Conservation (phyloP, 2,329 filamentous ascomycete genomes). For the Cladophialophora psammophila region DNA sequence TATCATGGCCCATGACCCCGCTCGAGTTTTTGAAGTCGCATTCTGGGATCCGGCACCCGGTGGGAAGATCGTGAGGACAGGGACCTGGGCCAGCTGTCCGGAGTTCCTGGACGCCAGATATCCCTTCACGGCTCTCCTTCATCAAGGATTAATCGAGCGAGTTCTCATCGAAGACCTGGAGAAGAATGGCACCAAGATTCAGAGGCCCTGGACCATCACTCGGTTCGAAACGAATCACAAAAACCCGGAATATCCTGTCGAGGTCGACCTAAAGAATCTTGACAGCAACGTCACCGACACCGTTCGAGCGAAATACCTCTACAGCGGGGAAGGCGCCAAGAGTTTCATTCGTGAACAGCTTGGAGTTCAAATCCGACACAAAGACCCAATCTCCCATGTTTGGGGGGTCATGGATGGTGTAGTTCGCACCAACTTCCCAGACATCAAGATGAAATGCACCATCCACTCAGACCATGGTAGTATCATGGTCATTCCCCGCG, state of each 20-base stretch:
- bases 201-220: constrained; percentile 68
- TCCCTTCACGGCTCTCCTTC: constrained; percentile 68
- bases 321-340: constrained; percentile 68
- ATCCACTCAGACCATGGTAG: constrained; percentile 70
- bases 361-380: constrained; percentile 70
- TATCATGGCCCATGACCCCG: constrained; percentile 87
- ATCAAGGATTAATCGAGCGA: constrained; percentile 68
- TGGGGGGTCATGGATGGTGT: constrained; percentile 74
- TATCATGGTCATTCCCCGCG: constrained; percentile 67
- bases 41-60: constrained; percentile 67
- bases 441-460: constrained; percentile 72
- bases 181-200: constrained; percentile 63
- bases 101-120: constrained; percentile 75
- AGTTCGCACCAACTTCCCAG: constrained; percentile 68
- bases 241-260: constrained; percentile 76
- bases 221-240: constrained; percentile 67
- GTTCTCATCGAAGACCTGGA: constrained; percentile 68
- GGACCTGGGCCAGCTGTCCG: constrained; percentile 85
- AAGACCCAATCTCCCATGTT: constrained; percentile 69
- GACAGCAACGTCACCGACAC: constrained; percentile 75
- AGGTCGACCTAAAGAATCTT: constrained; percentile 77
- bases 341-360: constrained; percentile 69
- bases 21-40: constrained; percentile 78
- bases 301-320: constrained; percentile 67
- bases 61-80: constrained; percentile 66